phyloP scores from a whole-genome alignment of 1,284 basidiomycete genomes.

The Cryptococcus sp. region DNA sequence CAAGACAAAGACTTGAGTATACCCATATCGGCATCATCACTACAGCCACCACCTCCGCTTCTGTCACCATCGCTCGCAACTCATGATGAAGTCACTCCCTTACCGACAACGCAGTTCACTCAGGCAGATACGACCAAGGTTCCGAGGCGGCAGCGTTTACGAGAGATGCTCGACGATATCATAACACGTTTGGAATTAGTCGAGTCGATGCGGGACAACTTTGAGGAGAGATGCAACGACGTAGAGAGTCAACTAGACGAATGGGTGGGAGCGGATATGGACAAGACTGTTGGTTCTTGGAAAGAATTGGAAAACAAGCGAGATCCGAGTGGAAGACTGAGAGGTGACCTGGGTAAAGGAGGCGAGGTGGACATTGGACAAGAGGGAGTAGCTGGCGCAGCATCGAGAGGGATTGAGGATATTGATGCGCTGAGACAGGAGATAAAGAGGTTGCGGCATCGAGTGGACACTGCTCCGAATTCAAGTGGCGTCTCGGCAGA shows the following conservation, averaged over 20 bases:
- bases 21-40: not conserved
- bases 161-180: constrained; percentile 12
- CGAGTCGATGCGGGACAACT: constrained; percentile 1
- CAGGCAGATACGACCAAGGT: not conserved
- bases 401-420: not conserved
- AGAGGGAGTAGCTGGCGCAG: not conserved
- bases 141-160: not conserved
- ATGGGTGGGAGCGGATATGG: not conserved
- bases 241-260: constrained; percentile 3
- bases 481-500: too few species aligned
- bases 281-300: constrained; percentile 3
- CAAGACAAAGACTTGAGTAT: not conserved
- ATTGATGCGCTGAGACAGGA: not conserved
- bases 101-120: not conserved
- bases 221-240: constrained; percentile 3
- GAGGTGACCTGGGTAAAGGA: constrained; percentile 1
- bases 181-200: constrained; percentile 6
- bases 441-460: too few species aligned
- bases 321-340: constrained; percentile 9
- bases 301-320: constrained; percentile 15
- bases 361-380: not conserved
- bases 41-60: not conserved
- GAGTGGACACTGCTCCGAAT: too few species aligned
- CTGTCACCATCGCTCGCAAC: not conserved
- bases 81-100: not conserved